Conservation (phyloP, 768 basidiomycete genomes). For the Naganishia vaughanmartiniae region DNA sequence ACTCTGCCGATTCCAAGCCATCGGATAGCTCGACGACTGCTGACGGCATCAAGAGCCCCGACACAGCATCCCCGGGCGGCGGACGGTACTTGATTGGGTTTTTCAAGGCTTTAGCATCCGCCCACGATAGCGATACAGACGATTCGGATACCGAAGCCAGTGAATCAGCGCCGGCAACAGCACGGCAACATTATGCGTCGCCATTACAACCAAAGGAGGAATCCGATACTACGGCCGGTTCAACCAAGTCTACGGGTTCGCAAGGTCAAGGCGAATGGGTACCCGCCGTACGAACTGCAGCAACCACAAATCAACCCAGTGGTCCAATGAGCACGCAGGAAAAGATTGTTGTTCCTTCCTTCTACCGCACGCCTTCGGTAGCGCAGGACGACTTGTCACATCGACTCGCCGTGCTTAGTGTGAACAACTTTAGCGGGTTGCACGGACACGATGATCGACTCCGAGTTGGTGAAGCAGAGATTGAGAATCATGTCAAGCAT, state of each 20-base stretch:
- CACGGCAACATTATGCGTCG: not conserved
- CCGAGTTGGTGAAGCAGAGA: slow-evolving; percentile 13
- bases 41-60: slow-evolving; percentile 12
- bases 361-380: slow-evolving; percentile 19
- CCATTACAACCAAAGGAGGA: not conserved
- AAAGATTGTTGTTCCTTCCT: slow-evolving; percentile 25
- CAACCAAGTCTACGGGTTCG: not conserved
- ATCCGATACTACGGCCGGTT: not conserved
- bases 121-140: not conserved
- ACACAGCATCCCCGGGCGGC: not conserved
- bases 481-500: not conserved
- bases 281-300: slow-evolving; percentile 8
- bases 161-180: slow-evolving; percentile 5
- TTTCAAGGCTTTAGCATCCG: slow-evolving; percentile 8
- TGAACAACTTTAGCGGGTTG: slow-evolving; percentile 27
- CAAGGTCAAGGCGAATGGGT: slow-evolving; percentile 29
- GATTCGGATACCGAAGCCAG: not conserved
- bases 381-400: slow-evolving; percentile 27
- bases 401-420: slow-evolving; percentile 31
- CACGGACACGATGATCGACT: slow-evolving; percentile 16
- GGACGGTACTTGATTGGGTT: slow-evolving; percentile 12
- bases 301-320: not conserved
- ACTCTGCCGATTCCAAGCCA: not conserved
- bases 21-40: not conserved
- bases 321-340: slow-evolving; percentile 12